Base-by-base conservation (phyloP, 345 rosid genomes). In the Eucalyptus regnans region DNA sequence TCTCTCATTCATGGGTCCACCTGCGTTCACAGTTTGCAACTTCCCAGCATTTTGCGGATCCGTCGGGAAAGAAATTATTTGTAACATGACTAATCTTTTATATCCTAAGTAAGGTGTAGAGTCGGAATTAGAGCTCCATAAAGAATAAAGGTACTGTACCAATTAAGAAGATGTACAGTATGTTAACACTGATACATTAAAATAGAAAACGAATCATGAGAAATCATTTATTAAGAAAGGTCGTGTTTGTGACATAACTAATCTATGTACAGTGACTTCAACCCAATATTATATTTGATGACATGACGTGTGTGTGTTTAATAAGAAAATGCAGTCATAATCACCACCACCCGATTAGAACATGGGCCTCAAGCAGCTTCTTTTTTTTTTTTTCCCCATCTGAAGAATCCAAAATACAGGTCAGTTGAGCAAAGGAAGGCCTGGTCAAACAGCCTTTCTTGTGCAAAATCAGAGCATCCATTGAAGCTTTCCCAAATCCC, bases 381-480 rank as follows among this genome's bases (percentile, higher is more conserved):
- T 52, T 49, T 14, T 17, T 52, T 6, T 18, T 52, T 52, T 31
- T 37, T 37, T 68, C 43, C 23, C 80, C 46, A 41, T 37, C 51
- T 25, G 37, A 56, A 56, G 50, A 85, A 44, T 88, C 87, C 89
- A 88, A 81, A 88, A 37, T 88, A 88, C 52, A 80, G 89, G 86
- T 88, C 87, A 54, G 49, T 33, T 49, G 46, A 44, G 54, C 12
- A 50, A 9, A 33, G 43, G 43, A 3, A 66, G 54, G 89, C 86
- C 89, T 7, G 31, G 86, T 88, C 86, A 80, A 88, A 29, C 29
- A 15, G 44, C 23, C 43, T 54, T 76, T 79, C 51, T 44, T 50
- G 27, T 37, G 3, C 13, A 41, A 76, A 41, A 25, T 37, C 48
- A 76, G 20, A 44, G 84, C 48, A 41, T 83, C 51, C 37, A 20